phyloP scores from a whole-genome alignment of 768 basidiomycete species.

The Suillus spraguei region DNA sequence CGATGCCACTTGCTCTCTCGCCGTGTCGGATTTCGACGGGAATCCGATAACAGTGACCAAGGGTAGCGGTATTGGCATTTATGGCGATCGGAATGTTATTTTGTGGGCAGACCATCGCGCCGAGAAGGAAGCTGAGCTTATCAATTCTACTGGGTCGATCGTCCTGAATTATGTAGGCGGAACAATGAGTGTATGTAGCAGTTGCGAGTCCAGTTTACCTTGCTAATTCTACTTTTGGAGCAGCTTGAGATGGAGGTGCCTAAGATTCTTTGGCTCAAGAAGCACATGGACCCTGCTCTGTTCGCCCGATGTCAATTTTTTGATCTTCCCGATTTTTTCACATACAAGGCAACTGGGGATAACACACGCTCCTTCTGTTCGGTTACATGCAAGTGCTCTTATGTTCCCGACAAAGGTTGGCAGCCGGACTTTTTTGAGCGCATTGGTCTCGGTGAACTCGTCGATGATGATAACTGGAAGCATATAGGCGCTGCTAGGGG shows the following conservation, averaged over 20 bases:
- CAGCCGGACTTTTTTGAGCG: slow-evolving; percentile 81
- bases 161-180: slow-evolving; percentile 96
- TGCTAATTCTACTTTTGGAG: slow-evolving; percentile 13
- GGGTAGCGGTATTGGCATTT: slow-evolving; percentile 60
- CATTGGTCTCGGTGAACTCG: slow-evolving; percentile 79
- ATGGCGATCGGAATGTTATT: slow-evolving; percentile 84
- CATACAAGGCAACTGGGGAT: slow-evolving; percentile 82
- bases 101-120: slow-evolving; percentile 98
- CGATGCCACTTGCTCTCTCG: slow-evolving; percentile 96
- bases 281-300: slow-evolving; percentile 69
- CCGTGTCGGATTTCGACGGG: slow-evolving; percentile 77
- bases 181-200: slow-evolving; percentile 78
- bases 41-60: slow-evolving; percentile 75
- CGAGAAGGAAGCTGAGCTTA: slow-evolving; percentile 85
- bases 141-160: slow-evolving; percentile 82
- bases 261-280: slow-evolving; percentile 96
- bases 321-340: slow-evolving; percentile 95
- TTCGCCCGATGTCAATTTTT: slow-evolving; percentile 84
- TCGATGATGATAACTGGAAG: slow-evolving; percentile 60
- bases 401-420: slow-evolving; percentile 88
- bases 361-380: slow-evolving; percentile 87
- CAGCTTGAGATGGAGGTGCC: slow-evolving; percentile 99
- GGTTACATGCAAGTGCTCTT: slow-evolving; percentile 95
- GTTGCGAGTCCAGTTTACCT: slow-evolving; percentile 4
- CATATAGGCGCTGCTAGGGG: slow-evolving; percentile 73